These are phyloP conservation scores for Phytophthora cactorum DNA, from an alignment of 352 stramenopile species.

Conservation along the genomic window DNA sequence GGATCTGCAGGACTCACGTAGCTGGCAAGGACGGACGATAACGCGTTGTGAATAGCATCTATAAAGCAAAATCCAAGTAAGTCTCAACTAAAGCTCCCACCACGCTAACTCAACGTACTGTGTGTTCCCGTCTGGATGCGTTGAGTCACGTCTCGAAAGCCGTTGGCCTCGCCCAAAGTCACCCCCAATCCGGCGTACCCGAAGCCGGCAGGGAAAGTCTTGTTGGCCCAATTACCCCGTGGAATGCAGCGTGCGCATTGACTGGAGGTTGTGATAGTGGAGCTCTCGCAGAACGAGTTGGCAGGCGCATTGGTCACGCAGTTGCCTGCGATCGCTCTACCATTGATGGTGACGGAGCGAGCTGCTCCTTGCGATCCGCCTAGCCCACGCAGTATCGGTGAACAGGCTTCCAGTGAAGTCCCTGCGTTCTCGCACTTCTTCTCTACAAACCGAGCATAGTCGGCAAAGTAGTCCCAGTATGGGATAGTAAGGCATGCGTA, in stretches of 20 bases:
- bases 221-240: conserved; percentile 39
- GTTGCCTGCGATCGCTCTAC: conserved; percentile 22
- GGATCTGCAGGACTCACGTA: conserved; percentile 46
- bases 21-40: conserved; percentile 43
- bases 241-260: conserved; percentile 46
- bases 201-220: conserved; percentile 51
- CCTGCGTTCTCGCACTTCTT: conserved; percentile 27
- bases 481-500: conserved; percentile 78
- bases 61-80: conserved; percentile 1
- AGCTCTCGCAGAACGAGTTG: conserved; percentile 53
- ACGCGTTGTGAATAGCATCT: conserved; percentile 54
- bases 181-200: conserved; percentile 38
- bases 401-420: conserved; percentile 43
- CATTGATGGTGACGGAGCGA: conserved; percentile 40
- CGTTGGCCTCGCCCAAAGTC: conserved; percentile 33
- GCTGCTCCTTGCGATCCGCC: conserved; percentile 35
- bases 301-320: conserved; percentile 34
- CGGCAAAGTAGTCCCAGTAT: conserved; percentile 83
- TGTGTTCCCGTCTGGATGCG: conserved; percentile 56
- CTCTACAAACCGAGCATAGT: conserved; percentile 55
- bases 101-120: conserved; percentile 36
- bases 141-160: conserved; percentile 41
- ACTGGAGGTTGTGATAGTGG: conserved; percentile 26
- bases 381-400: conserved; percentile 43
- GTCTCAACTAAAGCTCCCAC: not conserved